These are phyloP conservation scores for Sphagnum tenellum DNA, from an alignment of 225 moss, liverwort and hornwort species.

Conservation along the genomic window DNA sequence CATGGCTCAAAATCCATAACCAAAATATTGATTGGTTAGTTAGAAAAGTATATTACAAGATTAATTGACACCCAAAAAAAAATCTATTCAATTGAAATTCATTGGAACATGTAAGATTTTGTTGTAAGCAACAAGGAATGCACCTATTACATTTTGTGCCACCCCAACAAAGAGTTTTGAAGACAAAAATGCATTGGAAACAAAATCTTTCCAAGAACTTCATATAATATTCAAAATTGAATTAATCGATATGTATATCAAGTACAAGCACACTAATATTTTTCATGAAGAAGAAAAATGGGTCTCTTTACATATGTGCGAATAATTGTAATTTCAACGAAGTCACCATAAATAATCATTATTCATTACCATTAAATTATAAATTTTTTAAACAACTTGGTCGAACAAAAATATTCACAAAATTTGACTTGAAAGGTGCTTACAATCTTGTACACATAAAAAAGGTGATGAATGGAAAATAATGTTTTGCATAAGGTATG, in stretches of 20 bases:
- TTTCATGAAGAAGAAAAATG: background rate
- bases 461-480: conserved; percentile 2
- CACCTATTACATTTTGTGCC: no score
- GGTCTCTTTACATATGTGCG: conserved; percentile 4
- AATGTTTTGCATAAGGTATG: background rate
- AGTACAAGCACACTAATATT: background rate
- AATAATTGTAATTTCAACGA: conserved; percentile 1
- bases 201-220: conserved; percentile 4
- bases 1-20: no score
- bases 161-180: no score
- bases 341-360: conserved; percentile 1
- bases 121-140: no score
- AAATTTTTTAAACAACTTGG: background rate
- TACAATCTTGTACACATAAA: conserved; percentile 6
- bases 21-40: no score
- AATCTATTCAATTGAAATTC: no score
- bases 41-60: no score
- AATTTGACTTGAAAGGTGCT: background rate
- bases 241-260: no score
- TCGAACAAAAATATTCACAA: conserved; percentile 1
- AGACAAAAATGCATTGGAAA: no score
- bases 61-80: no score
- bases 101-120: no score
- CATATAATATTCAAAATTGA: background rate
- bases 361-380: conserved; percentile 1